Conservation (phyloP, 371 early-diverging fungal species). For the Rhizopus microsporus region DNA sequence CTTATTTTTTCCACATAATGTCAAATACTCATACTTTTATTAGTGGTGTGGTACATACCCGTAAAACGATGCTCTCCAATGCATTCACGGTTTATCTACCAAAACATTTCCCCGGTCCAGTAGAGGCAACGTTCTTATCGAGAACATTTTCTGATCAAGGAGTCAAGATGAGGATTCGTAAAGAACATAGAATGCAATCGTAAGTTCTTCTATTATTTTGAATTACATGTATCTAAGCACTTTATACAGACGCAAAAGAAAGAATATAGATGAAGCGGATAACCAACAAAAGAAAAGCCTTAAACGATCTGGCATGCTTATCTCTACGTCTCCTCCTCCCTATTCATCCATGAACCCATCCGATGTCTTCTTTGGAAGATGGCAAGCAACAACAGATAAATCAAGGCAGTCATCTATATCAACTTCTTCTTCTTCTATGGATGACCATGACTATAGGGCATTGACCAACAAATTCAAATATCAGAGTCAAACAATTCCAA, state of each 20-base stretch:
- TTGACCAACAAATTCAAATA: neutral
- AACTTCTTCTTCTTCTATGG: neutral
- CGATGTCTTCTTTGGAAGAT: constrained; percentile 23
- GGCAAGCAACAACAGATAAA: constrained; percentile 17
- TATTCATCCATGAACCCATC: constrained; percentile 3
- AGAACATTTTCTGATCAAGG: constrained; percentile 53
- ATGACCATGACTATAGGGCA: neutral
- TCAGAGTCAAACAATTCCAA: neutral
- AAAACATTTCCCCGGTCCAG: constrained; percentile 92
- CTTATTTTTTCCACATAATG: neutral
- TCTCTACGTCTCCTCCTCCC: constrained; percentile 7
- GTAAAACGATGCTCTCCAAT: constrained; percentile 52
- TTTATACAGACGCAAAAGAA: constrained; percentile 15
- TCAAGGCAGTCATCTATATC: neutral
- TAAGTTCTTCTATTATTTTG: constrained; percentile 14
- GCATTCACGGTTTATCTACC: constrained; percentile 82
- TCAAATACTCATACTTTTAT: neutral
- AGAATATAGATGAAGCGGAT: constrained; percentile 3
- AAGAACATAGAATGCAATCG: constrained; percentile 38
- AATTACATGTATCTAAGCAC: constrained; percentile 8
- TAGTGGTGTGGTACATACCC: constrained; percentile 38
- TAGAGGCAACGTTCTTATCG: constrained; percentile 54
- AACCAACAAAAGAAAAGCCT: constrained; percentile 3
- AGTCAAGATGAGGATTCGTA: constrained; percentile 48
- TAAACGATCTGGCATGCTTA: constrained; percentile 3